Conservation (phyloP, 1,139 yeast genomes). For the Blastobotrys raffinosifermentans region DNA sequence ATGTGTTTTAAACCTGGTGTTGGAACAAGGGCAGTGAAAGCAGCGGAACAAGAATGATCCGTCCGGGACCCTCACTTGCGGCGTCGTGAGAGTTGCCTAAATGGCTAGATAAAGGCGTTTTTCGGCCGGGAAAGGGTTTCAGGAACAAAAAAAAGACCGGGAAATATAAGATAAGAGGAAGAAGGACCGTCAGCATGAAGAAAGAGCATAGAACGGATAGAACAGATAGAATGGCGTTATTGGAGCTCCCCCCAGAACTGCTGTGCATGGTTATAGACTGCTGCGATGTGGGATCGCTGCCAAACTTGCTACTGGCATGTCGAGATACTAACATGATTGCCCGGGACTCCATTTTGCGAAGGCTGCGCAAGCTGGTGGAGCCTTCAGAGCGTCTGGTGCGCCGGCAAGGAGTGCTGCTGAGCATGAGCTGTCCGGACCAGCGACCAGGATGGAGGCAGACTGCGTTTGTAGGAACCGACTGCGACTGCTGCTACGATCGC, state of each 20-base stretch:
- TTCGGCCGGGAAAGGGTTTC: too few species aligned
- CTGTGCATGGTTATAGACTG: conserved; percentile 14
- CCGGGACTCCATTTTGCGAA: conserved; percentile 14
- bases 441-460: conserved; percentile 12
- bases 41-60: too few species aligned
- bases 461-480: conserved; percentile 15
- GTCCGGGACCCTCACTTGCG: too few species aligned
- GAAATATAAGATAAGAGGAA: too few species aligned
- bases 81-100: too few species aligned
- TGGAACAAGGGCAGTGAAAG: too few species aligned
- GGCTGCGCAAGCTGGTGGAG: conserved; percentile 11
- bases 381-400: conserved; percentile 6
- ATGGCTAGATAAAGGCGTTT: too few species aligned
- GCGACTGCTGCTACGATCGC: conserved; percentile 7
- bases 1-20: too few species aligned
- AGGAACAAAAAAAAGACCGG: too few species aligned
- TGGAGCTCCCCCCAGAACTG: conserved; percentile 17
- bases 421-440: conserved; percentile 12
- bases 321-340: conserved; percentile 14
- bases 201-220: too few species aligned
- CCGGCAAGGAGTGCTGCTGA: conserved; percentile 8
- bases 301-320: conserved; percentile 12
- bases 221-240: conserved; percentile 1
- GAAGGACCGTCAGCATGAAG: too few species aligned
- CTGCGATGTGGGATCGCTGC: conserved; percentile 16